A percentile compares a stretch with the other conserved stretches of the same genome.
phyloP scores from a whole-genome alignment of 2,329 filamentous ascomycete genomes.

The Colletotrichum tropicicola region DNA sequence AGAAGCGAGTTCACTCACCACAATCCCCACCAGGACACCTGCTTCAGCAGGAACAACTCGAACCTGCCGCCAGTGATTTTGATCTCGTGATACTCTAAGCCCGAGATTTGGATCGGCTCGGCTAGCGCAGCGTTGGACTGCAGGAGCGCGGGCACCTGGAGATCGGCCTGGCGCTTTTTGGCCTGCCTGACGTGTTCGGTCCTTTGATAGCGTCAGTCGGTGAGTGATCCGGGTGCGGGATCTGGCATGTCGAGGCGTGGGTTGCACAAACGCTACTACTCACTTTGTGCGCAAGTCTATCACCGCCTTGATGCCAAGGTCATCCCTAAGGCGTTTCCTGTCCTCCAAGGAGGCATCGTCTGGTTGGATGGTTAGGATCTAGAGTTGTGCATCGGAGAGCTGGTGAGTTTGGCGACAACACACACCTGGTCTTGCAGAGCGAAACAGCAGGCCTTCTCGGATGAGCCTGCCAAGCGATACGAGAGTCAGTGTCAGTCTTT shows the following conservation, averaged over 20 bases:
- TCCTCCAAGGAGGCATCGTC: slow-evolving; percentile 79
- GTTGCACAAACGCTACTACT: slow-evolving; percentile 21
- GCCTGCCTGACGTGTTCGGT: slow-evolving; percentile 78
- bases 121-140: slow-evolving; percentile 60
- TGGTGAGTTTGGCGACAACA: neutral
- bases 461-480: slow-evolving; percentile 49
- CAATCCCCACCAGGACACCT: slow-evolving; percentile 73
- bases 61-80: slow-evolving; percentile 79
- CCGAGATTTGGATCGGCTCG: slow-evolving; percentile 69
- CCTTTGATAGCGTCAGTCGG: slow-evolving; percentile 46
- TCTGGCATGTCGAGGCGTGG: slow-evolving; percentile 3
- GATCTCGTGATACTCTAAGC: slow-evolving; percentile 71
- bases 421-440: slow-evolving; percentile 71
- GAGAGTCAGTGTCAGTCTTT: neutral
- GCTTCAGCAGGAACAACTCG: slow-evolving; percentile 72
- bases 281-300: slow-evolving; percentile 84
- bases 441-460: slow-evolving; percentile 71
- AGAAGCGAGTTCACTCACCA: slow-evolving; percentile 52
- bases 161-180: slow-evolving; percentile 64
- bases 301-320: slow-evolving; percentile 74
- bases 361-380: slow-evolving; percentile 33
- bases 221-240: neutral
- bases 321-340: slow-evolving; percentile 63
- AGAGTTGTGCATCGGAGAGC: neutral
- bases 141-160: slow-evolving; percentile 52